These are phyloP conservation scores for Heterobasidion annosum DNA, from an alignment of 1,284 basidiomycete genomes.

Conservation along the genomic window DNA sequence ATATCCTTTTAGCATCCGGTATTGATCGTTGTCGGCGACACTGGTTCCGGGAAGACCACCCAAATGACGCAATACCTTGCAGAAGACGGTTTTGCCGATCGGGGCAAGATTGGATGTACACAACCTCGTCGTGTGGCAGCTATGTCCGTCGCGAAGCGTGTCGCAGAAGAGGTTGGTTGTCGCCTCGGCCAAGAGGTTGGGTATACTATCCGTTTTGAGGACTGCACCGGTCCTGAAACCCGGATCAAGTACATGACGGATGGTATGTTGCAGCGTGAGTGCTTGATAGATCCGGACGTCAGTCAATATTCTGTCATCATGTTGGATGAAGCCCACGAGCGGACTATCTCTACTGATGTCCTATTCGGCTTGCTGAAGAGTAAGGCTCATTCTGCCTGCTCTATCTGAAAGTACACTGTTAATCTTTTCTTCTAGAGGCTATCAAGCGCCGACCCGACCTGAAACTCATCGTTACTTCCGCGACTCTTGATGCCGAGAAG, in stretches of 20 bases:
- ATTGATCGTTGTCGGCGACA: slow-evolving; percentile 81
- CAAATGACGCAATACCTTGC: slow-evolving; percentile 78
- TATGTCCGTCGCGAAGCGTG: slow-evolving; percentile 99
- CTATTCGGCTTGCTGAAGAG: slow-evolving; percentile 95
- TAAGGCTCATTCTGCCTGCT: slow-evolving; percentile 36
- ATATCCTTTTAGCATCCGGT: slow-evolving; percentile 76
- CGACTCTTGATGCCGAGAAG: slow-evolving; percentile 98
- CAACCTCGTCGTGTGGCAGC: slow-evolving; percentile 98
- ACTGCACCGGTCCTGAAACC: slow-evolving; percentile 95
- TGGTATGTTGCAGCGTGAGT: slow-evolving; percentile 97
- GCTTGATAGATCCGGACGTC: slow-evolving; percentile 91
- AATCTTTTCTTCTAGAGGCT: slow-evolving; percentile 56
- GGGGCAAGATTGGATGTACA: slow-evolving; percentile 90
- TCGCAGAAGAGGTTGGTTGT: slow-evolving; percentile 96
- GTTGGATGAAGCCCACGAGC: slow-evolving; percentile 98
- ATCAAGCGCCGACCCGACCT: slow-evolving; percentile 91
- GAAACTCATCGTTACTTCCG: slow-evolving; percentile 97
- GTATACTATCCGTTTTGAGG: slow-evolving; percentile 98
- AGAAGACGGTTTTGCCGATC: slow-evolving; percentile 71
- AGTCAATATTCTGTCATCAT: slow-evolving; percentile 93
- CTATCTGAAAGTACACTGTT: slow-evolving; percentile 6
- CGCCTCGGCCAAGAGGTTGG: slow-evolving; percentile 95
- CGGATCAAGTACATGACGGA: slow-evolving; percentile 99
- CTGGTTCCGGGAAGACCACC: slow-evolving; percentile 78
- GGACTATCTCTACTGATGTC: slow-evolving; percentile 97